Base-by-base conservation (phyloP, 768 basidiomycete species). In the Hydnomerulius pinastri region DNA sequence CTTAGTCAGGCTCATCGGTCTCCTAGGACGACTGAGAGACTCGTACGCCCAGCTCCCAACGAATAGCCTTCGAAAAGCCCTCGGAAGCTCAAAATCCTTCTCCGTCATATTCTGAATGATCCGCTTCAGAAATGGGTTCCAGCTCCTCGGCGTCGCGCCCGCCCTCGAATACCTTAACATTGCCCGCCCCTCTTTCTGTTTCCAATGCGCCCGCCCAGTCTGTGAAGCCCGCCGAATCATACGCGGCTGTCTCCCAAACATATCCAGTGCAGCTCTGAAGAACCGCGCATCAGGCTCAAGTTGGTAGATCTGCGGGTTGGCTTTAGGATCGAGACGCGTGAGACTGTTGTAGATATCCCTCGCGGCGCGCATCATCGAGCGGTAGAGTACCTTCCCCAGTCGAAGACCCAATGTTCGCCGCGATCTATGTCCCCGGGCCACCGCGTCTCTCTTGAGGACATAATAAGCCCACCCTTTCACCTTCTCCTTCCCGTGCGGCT, bases 221-320 rank as follows among this genome's bases (percentile, higher is more conserved):
- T 48, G 54, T 2, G 28, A 42, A 17, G 50, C 49, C 24, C 61
- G 67, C 27, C 44, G 61, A 46, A 49, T 35, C 59, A 42, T 60
- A 9, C 39, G 33, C 20, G 60, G 48, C 12, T 60, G 60, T 10
- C 64, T 62, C 15, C 67, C 60, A 30, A 77, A 74, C 39, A 85
- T 67, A 9, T 70, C 64, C 11, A 89, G 66, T 8, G 80, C 71
- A 2, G 82, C 81, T 47, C 86, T 87, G 69, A 83, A 88, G 62
- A 87, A 87, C 38, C 78, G 74, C n/a, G 76, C 78, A 56, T 90
- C 87, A 1, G 80, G 78, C 21, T 53, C 52, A 7, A 78, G 79
- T 17, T 73, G 58, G 46, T 72, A 59, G 29, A 71, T 49, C 37
- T 56, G 62, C 18, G 69, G 59, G 18, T 60, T 64, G 23, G 67